phyloP scores from a whole-genome alignment of 179 eudicot genomes.

The Camellia oleifera region DNA sequence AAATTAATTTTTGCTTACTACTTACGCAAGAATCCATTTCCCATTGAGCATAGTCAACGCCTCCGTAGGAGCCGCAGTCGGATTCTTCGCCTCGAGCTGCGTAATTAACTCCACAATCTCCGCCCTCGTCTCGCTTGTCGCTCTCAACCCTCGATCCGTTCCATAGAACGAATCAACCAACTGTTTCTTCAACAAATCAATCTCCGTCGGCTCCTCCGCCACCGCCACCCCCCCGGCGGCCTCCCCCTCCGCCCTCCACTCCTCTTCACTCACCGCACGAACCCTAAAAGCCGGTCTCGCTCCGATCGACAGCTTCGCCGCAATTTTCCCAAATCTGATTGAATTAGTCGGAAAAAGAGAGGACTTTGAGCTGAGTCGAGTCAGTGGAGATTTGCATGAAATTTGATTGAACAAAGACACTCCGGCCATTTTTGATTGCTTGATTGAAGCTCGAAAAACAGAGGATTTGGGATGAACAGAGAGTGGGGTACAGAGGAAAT shows the following conservation, averaged over 20 bases:
- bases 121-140: conserved; percentile 78
- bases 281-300: not conserved
- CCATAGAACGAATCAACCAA: conserved; percentile 74
- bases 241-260: conserved; percentile 43
- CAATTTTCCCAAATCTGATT: not conserved
- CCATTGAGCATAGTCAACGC: conserved; percentile 80
- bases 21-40: conserved; percentile 91
- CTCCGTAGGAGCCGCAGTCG: conserved; percentile 82
- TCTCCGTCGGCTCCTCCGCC: conserved; percentile 43
- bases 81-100: conserved; percentile 80
- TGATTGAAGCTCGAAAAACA: not conserved
- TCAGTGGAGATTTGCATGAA: conserved; percentile 16
- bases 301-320: conserved; percentile 13
- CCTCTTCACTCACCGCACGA: conserved; percentile 31
- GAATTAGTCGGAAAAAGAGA: conserved; percentile 13
- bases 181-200: conserved; percentile 51
- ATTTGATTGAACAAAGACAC: conserved; percentile 28
- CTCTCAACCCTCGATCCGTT: conserved; percentile 73
- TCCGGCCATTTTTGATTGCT: conserved; percentile 33
- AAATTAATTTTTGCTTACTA: not conserved
- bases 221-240: conserved; percentile 22
- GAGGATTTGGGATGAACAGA: not conserved
- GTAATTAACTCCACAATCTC: conserved; percentile 82
- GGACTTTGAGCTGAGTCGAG: conserved; percentile 21
- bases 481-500: not conserved